Evolutionary conservation across 148 eudicot genomes (phyloP), one percentile per base, ranked within the genome.

Genomic region (Vaccinium myrtillus): DNA sequence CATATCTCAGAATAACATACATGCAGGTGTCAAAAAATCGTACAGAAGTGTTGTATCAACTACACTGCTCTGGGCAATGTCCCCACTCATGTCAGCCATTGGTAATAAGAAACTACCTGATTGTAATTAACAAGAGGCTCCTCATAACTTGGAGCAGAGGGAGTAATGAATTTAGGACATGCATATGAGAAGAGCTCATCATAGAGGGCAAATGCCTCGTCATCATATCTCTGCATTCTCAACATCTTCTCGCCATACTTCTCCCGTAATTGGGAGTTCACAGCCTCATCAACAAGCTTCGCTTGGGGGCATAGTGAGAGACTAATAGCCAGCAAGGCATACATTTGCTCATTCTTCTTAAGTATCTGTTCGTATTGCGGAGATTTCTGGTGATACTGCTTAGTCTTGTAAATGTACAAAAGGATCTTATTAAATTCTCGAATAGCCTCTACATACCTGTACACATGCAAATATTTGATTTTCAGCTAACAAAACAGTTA

Each of bases 291-390:
- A 58, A 97, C 94, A 88, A 95, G 98, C 88, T 93, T 95, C 46
- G 89, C 91, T 89, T 94, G 98, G 79, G 99, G 98, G 84, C 99
- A 97, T 77, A 97, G 96, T 18, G 95, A 95, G 56, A 97, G 93
- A 83, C 89, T 90, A 75, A 94, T 86, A 43, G 99, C 98, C 79
- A 95, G 89, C 90, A 97, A 86, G 32, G 99, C 99, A 92, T 97
- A 97, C 99, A 95, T 97, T 90, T 97, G 99, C 93, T 97, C 99
- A 87, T 94, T 97, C 90, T 97, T 97, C 94, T 97, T 97, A 81
- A 97, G 87, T 87, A 97, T 95, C 86, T 94, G 99, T 85, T 97
- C 99, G 86, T 93, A 95, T 85, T 97, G 98, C 5, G 98, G 94
- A 56, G 99, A 97, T 86, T 95, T 97, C 88, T 95, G 94, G 88